Evolutionary conservation across 345 rosid species (phyloP).

Genomic region (Salix arbutifolia): DNA sequence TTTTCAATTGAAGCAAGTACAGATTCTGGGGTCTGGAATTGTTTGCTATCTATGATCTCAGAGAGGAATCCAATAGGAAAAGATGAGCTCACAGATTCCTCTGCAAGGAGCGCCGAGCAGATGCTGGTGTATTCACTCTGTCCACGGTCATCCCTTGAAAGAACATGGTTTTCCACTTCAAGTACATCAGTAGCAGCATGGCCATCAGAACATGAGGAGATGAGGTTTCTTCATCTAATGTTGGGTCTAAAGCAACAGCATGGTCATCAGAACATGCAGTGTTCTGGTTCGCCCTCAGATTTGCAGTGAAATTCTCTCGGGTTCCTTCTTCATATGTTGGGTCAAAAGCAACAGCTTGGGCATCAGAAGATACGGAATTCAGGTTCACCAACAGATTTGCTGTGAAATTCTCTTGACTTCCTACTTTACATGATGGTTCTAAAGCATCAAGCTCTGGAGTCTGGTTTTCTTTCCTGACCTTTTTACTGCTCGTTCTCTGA

Average conservation of each 20-base stretch:
- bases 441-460: background rate
- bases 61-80: slow-evolving; percentile 19
- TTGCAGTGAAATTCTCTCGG: background rate
- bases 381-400: background rate
- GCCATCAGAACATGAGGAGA: background rate
- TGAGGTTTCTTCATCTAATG: too few species aligned
- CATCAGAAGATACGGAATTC: background rate
- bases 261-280: too few species aligned
- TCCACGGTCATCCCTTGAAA: slow-evolving; percentile 13
- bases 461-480: slow-evolving; percentile 30
- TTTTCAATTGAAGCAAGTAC: slow-evolving; percentile 25
- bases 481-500: slow-evolving; percentile 4
- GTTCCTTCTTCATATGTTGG: slow-evolving; percentile 1
- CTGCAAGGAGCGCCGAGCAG: slow-evolving; percentile 14
- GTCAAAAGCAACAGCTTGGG: background rate
- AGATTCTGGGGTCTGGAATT: slow-evolving; percentile 29
- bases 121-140: slow-evolving; percentile 14
- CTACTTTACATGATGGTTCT: background rate
- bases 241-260: too few species aligned
- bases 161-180: slow-evolving; percentile 11
- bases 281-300: background rate
- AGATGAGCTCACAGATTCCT: slow-evolving; percentile 37
- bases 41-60: slow-evolving; percentile 10
- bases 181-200: background rate
- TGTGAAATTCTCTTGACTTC: slow-evolving; percentile 8